Evolutionary conservation across 805 yeast species (phyloP), one percentile per base, ranked within the genome.

Genomic region (Zygosaccharomyces lentus): DNA sequence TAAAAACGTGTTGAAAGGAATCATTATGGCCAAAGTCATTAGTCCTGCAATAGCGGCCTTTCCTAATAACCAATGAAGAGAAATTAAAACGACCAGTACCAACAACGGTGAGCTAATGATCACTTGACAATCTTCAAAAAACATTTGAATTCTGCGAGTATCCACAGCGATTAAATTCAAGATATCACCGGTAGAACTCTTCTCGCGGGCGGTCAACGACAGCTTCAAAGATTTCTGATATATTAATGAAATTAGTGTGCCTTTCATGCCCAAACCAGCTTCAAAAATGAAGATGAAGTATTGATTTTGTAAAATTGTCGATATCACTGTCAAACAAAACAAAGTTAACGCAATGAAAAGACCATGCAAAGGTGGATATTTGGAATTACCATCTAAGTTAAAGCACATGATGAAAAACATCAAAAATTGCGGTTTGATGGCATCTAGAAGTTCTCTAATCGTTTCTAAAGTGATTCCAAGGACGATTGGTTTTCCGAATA

Each of bases 101-200:
- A 80, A 72, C 13, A 79, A 62, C 4, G 88, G 88, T 1, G 82
- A 78, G 36, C 84, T 74, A 19, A 82, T 65, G 46, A 82, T 56
- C 4, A 74, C 70, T 52, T 78, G 82, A 21, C 81, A 65, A 49
- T 76, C 73, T 38, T 71, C 70, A n/a, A 78, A 64, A 44, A 84
- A 65, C 31, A 77, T 80, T 58, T 81, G 85, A 24, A 87, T 68
- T 50, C 84, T 72, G 39, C 69, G 68, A 9, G 85, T 80, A 68
- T 88, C 96, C 26, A 85, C 90, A 15, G 93, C 78, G 72, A 86
- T 76, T 57, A 83, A 72, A 57, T 86, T 87, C 53, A 87, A 75
- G 43, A 88, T 84, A 53, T 87, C 95, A 53, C 96, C 95, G 2
- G 90, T 76, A 1, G 87, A 67, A 52, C 76, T 69, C 13, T 74